Evolutionary conservation across 768 basidiomycete species (phyloP), one percentile per base, ranked within the genome.

Genomic region (Pisolithus tinctorius): DNA sequence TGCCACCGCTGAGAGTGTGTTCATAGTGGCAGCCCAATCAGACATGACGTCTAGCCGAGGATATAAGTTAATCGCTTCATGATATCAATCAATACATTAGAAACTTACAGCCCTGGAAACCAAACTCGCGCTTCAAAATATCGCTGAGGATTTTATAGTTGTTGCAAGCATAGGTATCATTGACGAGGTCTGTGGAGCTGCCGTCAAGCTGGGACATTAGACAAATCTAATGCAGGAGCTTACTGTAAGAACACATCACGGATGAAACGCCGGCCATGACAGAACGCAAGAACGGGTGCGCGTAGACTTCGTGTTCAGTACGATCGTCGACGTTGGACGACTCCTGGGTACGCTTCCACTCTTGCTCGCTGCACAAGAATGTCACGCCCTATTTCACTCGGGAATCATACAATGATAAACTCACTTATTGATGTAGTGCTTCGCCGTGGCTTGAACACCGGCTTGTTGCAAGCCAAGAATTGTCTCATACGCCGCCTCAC

Each of bases 401-500:
- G 34, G 13, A 4, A 13, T 34, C 11, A 11, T 11, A 34, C 14
- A 25, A 14, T 6, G 7, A 6, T 2, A n/a, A 37, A 5, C 29
- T 20, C 49, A 86, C 84, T 88, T 88, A 67, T 83, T 81, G 55
- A 91, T 76, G 47, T 77, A 80, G 65, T 93, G 91, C 66, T 93
- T 93, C 10, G 88, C 89, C 53, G 86, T 89, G 0, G 91, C 89
- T 62, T 91, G 88, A 0, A 93, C 86, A 37, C 93, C 93, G n/a
- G 69, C 76, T 23, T 71, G 60, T 62, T 96, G 93, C 70, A 94
- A 67, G 6, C 93, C 93, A 16, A 88, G 69, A 48, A 94, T 80
- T 0, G 91, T 94, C 66, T 92, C 87, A 44, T 76, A 82, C 2
- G 82, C 77, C 6, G 73, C 74, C 61, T 89, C 90, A 11, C 93